Base-by-base conservation (phyloP, 2,329 filamentous ascomycete genomes). In the Calonectria naviculata region DNA sequence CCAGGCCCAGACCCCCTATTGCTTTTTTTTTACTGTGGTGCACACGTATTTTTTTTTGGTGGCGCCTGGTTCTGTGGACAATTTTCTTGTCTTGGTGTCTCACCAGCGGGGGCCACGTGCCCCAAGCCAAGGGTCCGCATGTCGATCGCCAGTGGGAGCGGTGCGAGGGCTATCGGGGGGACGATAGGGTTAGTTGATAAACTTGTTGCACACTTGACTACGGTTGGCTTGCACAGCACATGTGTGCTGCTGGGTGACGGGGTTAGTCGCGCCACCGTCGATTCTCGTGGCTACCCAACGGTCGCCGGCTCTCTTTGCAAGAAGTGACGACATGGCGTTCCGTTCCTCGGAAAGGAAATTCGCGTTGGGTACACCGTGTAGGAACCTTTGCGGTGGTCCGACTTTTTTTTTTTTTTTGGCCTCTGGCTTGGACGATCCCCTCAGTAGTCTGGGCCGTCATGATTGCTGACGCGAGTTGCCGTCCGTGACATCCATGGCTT, bases 61-160 rank as follows among this genome's bases (percentile, higher is more conserved):
- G 52, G 67, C 66, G 28, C 29, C 17, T 21, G 47, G 41, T 36
- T 29, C 29, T 49, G 65, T 49, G 65, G 21, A 42, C 44, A 31
- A n/a, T 38, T 26, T 42, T 31, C 36, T 3, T 46, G 46, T 21
- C 41, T 56, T 56, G 31, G 36, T 71, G 52, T 62, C 65, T 65
- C 36, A 65, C 34, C 34, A 5, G 44, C 60, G 26, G 34, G 42
- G 70, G 52, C 70, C 65, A 69, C 70, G 70, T 71, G 70, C 70
- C 61, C 31, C 42, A 19, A 65, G 26, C 26, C 60, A 47, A 62
- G 70, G 65, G 36, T 69, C 52, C 36, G 44, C 26, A 47, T 46
- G 64, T 15, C 21, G 54, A 67, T 67, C 56, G 46, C 54, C 29
- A 12, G 46, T 46, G 41, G 28, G 44, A 19, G 19, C 31, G 24